A percentile compares a stretch with the other conserved stretches of the same genome.
phyloP scores from a whole-genome alignment of 805 yeast species.

The Sugiyamaella floridensis region DNA sequence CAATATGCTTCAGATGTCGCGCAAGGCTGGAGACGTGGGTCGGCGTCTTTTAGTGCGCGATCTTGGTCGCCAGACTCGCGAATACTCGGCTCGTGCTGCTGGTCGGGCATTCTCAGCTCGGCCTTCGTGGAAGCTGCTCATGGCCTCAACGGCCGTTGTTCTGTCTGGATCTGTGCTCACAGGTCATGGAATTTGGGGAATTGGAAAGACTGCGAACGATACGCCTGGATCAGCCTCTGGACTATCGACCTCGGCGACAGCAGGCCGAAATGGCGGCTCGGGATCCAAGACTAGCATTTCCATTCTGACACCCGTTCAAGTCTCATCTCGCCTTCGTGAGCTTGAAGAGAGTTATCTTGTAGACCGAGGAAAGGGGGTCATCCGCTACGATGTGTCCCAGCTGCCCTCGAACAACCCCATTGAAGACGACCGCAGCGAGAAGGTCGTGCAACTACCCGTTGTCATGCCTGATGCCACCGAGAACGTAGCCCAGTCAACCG shows the following conservation, averaged over 20 bases:
- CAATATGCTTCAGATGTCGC: background rate
- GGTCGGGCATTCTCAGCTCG: background rate
- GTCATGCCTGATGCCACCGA: constrained; percentile 31
- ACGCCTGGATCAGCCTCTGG: background rate
- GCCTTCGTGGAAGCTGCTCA: constrained; percentile 4
- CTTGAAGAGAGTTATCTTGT: constrained; percentile 75
- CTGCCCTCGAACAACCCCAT: constrained; percentile 87
- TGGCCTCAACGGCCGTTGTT: constrained; percentile 7
- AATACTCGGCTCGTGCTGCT: background rate
- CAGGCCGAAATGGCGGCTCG: background rate
- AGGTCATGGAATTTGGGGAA: background rate
- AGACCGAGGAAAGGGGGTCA: constrained; percentile 79
- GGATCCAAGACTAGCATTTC: constrained; percentile 5
- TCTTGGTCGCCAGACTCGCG: background rate
- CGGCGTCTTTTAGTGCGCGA: background rate
- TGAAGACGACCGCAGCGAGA: constrained; percentile 89
- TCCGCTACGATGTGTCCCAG: constrained; percentile 84
- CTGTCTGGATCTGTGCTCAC: constrained; percentile 4
- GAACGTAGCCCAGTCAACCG: constrained; percentile 42
- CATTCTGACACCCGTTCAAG: constrained; percentile 44
- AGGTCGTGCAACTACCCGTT: constrained; percentile 52
- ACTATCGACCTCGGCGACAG: background rate
- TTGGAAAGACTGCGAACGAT: constrained; percentile 6
- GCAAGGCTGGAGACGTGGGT: background rate
- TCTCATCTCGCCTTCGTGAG: constrained; percentile 58